These are phyloP conservation scores for Eutrema yunnanense DNA, from an alignment of 345 rosid genomes.

Conservation along the genomic window DNA sequence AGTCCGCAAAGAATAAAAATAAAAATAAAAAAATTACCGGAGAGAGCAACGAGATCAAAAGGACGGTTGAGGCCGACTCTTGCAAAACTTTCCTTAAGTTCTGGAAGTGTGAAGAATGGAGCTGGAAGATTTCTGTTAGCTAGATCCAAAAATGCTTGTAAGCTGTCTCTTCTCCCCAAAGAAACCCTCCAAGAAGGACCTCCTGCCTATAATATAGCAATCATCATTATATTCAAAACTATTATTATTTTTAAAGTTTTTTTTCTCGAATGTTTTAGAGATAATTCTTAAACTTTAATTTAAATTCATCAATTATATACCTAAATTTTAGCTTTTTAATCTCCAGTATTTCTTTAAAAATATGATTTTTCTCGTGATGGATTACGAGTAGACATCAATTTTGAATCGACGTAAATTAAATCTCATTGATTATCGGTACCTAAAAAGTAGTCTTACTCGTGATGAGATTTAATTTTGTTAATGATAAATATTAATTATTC, in stretches of 20 bases:
- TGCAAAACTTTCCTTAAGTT: slow-evolving; percentile 1
- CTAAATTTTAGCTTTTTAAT: background rate
- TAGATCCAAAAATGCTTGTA: slow-evolving; percentile 11
- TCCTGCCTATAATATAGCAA: slow-evolving; percentile 19
- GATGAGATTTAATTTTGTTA: background rate
- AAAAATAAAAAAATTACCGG: background rate
- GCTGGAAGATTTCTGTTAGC: slow-evolving; percentile 12
- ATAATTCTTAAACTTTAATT: background rate
- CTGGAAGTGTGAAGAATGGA: slow-evolving; percentile 11
- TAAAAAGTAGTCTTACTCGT: background rate
- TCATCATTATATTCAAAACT: background rate
- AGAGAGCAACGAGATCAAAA: slow-evolving; percentile 33
- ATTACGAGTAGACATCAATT: no score
- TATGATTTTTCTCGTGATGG: no score
- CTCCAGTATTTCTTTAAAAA: background rate
- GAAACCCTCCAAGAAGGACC: slow-evolving; percentile 32
- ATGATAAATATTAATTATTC: background rate
- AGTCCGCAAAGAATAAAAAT: no score
- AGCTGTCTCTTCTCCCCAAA: slow-evolving; percentile 31
- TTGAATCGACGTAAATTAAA: no score
- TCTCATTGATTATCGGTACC: background rate
- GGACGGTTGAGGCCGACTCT: slow-evolving; percentile 23
- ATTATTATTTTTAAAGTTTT: background rate
- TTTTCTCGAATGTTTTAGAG: background rate
- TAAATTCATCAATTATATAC: background rate